phyloP scores from a whole-genome alignment of 352 stramenopile genomes.

The Globisporangium parvum region DNA sequence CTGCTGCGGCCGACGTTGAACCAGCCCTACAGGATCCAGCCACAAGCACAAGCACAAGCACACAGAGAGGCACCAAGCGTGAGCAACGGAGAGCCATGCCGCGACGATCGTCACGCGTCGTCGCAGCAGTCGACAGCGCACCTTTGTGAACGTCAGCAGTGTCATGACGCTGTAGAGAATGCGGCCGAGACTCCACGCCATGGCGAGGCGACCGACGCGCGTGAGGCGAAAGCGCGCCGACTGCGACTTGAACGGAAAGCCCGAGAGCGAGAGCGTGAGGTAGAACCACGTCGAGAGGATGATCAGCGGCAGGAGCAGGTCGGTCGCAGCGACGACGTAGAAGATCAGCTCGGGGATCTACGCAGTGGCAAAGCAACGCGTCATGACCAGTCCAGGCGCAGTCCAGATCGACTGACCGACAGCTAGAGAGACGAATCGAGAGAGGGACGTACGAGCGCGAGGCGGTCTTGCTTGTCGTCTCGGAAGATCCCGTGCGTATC shows the following conservation, averaged over 20 bases:
- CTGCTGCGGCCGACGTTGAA: constrained; percentile 74
- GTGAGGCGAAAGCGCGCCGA: constrained; percentile 50
- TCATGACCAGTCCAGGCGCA: too few relatives aligned
- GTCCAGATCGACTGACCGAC: too few relatives aligned
- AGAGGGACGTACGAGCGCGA: constrained; percentile 44
- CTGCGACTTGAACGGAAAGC: constrained; percentile 80
- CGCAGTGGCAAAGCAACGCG: background rate
- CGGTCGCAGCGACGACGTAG: constrained; percentile 76
- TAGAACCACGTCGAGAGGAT: constrained; percentile 89
- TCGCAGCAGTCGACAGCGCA: constrained; percentile 9
- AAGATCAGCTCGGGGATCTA: constrained; percentile 79
- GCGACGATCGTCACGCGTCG: background rate
- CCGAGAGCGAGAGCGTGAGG: constrained; percentile 82
- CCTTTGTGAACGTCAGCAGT: constrained; percentile 82
- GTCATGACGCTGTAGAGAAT: constrained; percentile 88
- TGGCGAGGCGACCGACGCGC: constrained; percentile 52
- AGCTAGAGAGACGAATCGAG: too few relatives aligned
- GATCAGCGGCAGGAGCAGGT: constrained; percentile 85
- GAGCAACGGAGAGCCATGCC: background rate
- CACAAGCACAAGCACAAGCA: constrained; percentile 3
- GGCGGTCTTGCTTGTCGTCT: constrained; percentile 61
- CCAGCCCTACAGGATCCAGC: constrained; percentile 69
- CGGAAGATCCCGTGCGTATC: constrained; percentile 78
- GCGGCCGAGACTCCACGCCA: constrained; percentile 80
- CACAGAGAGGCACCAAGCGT: background rate